Base-by-base conservation (phyloP, 768 basidiomycete genomes). In the Tremella fuciformis region DNA sequence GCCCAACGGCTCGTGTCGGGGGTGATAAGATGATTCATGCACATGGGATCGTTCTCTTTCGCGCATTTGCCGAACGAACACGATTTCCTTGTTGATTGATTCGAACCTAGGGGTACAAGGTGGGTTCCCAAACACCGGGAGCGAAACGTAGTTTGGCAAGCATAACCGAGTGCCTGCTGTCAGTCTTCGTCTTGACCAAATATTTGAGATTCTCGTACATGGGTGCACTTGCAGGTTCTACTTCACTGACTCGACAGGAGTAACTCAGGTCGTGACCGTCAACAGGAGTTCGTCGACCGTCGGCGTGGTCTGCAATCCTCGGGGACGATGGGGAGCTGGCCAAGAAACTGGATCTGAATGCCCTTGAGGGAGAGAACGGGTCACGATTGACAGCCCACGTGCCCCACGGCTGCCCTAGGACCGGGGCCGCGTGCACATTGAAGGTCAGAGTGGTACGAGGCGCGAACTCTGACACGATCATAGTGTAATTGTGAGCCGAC, bases 401-500 rank as follows among this genome's bases (percentile, higher is more conserved):
- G 7, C 89, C 89, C 89, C 89, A 91, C 1, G 84, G 82, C 44
- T 84, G 81, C 2, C 85, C 84, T 26, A 69, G 67, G 57, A 76
- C 80, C 2, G 82, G 77, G 13, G 76, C 61, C 2, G 82, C 77
- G 68, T 83, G 85, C 13, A 88, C 85, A 58, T 87, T 86, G 78
- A 90, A 89, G 1, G 60, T 60, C 41, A 67, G 40, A 25, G 69
- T 63, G 21, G 63, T 62, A 0, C 59, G 39, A 13, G 58, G 66
- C 11, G 60, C 52, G 41, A 61, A 66, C 34, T 63, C 46, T 13
- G 86, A 86, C 38, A 89, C 88, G 62, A 89, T 85, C 22, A 88
- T 76, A 0, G 84, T 88, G 75, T 88, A 87, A 56, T 87, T 85
- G 0, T 84, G 81, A 7, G 88, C 82, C 48, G 84, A 82, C 2